Evolutionary conservation across 1,284 basidiomycete species (phyloP).

Genomic region (Moesziomyces antarcticus): DNA sequence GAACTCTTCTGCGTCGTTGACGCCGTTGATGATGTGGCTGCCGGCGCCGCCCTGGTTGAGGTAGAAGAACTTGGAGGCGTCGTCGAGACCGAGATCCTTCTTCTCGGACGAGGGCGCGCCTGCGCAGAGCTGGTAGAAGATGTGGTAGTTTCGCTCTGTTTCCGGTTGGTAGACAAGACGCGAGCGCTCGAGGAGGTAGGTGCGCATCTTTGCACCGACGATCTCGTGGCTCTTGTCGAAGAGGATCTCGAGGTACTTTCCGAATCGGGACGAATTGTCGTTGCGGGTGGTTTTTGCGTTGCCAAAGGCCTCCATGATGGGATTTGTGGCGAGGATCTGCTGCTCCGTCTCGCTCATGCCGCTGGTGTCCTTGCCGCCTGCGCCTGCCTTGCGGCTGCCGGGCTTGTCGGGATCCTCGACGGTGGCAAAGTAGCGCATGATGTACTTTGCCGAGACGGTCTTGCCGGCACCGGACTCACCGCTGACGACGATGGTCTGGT

Average conservation of each 20-base stretch:
- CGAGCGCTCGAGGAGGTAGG: conserved; percentile 95
- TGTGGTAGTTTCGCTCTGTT: conserved; percentile 95
- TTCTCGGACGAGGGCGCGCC: conserved; percentile 94
- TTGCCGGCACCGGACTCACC: conserved; percentile 99
- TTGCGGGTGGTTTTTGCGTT: conserved; percentile 99
- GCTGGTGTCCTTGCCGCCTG: conserved; percentile 73
- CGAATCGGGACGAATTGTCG: conserved; percentile 98
- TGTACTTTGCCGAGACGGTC: conserved; percentile 99
- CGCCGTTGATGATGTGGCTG: conserved; percentile 81
- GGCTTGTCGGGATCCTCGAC: conserved; percentile 82
- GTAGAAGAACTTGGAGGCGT: conserved; percentile 86
- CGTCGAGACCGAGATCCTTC: conserved; percentile 91
- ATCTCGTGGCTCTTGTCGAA: conserved; percentile 96
- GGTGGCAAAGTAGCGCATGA: conserved; percentile 98
- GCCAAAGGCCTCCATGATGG: conserved; percentile 98
- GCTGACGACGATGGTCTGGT: conserved; percentile 98
- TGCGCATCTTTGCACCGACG: conserved; percentile 95
- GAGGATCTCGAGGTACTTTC: conserved; percentile 99
- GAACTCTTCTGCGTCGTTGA: conserved; percentile 97
- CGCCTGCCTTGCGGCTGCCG: conserved; percentile 50
- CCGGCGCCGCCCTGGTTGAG: conserved; percentile 93
- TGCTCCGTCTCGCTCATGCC: conserved; percentile 91
- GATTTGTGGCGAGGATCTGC: conserved; percentile 97
- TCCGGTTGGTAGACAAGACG: conserved; percentile 96
- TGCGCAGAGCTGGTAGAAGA: conserved; percentile 99